Conservation (phyloP, 2,329 filamentous ascomycete genomes). For the Fulvia fulva region DNA sequence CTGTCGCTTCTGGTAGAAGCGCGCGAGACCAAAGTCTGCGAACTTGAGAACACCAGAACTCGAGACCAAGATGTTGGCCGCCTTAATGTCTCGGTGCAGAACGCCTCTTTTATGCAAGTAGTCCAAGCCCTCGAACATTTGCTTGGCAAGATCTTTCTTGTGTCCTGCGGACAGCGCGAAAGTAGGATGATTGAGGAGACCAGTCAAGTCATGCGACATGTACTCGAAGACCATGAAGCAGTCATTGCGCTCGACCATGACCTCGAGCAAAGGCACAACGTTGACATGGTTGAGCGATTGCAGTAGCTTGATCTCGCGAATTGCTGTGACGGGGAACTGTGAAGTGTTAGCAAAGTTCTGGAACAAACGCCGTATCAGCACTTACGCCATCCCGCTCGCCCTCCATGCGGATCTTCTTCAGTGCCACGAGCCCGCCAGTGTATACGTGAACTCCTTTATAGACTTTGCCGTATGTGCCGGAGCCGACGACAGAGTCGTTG, state of each 20-base stretch:
- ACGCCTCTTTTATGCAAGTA: conserved; percentile 93
- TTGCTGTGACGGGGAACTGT: conserved; percentile 78
- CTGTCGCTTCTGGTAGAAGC: conserved; percentile 90
- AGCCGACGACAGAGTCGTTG: conserved; percentile 95
- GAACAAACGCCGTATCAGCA: conserved; percentile 11
- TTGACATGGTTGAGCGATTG: conserved; percentile 79
- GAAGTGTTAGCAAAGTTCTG: conserved; percentile 28
- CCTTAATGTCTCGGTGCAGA: conserved; percentile 95
- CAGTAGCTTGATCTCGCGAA: conserved; percentile 87
- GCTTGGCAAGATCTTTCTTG: conserved; percentile 87
- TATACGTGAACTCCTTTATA: conserved; percentile 95
- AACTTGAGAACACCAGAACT: conserved; percentile 84
- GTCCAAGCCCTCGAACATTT: conserved; percentile 89
- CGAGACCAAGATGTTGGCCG: conserved; percentile 93
- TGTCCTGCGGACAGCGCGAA: conserved; percentile 81
- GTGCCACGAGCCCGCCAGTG: conserved; percentile 73
- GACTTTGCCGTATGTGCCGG: conserved; percentile 92
- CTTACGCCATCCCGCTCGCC: conserved; percentile 74
- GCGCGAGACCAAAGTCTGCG: conserved; percentile 91
- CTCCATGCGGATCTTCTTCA: conserved; percentile 92
- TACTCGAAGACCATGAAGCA: conserved; percentile 99
- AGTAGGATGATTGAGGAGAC: conserved; percentile 87
- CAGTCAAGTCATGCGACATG: conserved; percentile 90
- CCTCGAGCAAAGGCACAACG: conserved; percentile 78
- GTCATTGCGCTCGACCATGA: conserved; percentile 98